Evolutionary conservation across 345 rosid genomes (phyloP), one percentile per base, ranked within the genome.

Genomic region (Gossypium thurberi): DNA sequence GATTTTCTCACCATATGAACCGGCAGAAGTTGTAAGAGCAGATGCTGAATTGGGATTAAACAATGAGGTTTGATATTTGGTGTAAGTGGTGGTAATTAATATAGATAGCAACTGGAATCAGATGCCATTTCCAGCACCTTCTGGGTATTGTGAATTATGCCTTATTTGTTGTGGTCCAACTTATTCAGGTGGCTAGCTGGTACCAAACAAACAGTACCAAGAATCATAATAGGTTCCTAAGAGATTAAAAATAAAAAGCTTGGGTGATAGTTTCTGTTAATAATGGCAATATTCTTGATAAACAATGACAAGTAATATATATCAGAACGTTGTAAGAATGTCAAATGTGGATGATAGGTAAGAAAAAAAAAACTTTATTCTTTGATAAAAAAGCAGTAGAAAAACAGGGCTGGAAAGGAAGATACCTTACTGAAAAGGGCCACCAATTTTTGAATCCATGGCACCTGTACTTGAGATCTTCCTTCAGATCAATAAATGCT

Each of bases 281-380:
- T 79, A 71, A 81, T 70, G 65, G 81, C 77, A 66, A 78, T 51
- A 73, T 70, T 46, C 84, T 81, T 59, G 6, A 66, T 25, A 48
- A 25, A 78, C 43, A 26, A 64, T 11, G 33, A 65, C 65, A 20
- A 23, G 71, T 20, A 70, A 18, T 42, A 42, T 28, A 0, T 10
- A 48, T 17, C 33, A 63, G 5, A 50, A 69, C 10, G 10, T 70
- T 18, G 40, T 13, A 21, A 18, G 69, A 5, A 50, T 65, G 48
- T 43, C 59, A 1, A 2, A 44, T 26, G 28, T 57, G 25, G 10
- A 57, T 70, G 40, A 33, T 5, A 33, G 40, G 40, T 5, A 33
- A 33, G 40, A 33, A 33, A 5, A 1, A 46, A 5, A 14, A 28
- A 12, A 74, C 17, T 8, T 33, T 28, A 26, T 52, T 50, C 26